Evolutionary conservation across 2,329 filamentous ascomycete genomes (phyloP).

Genomic region (Penicillium sp.): DNA sequence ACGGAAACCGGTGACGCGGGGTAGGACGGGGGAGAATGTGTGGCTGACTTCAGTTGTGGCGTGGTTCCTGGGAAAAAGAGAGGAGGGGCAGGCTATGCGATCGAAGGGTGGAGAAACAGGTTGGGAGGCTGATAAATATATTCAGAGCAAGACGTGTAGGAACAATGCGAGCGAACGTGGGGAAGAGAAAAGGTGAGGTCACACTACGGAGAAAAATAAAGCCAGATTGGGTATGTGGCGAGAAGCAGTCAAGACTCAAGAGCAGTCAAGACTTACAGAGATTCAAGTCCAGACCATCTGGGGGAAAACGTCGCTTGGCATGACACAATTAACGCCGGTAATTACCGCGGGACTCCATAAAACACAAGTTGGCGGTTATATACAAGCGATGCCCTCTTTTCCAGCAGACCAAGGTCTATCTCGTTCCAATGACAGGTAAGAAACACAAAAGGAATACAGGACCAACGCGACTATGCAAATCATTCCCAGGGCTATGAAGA

Average conservation of each 20-base stretch:
- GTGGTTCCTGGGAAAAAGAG: background rate
- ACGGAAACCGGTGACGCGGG: slow-evolving; percentile 21
- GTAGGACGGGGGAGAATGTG: slow-evolving; percentile 22
- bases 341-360: background rate
- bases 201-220: background rate
- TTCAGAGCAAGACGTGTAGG: background rate
- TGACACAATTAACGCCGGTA: slow-evolving; percentile 5
- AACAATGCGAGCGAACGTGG: background rate
- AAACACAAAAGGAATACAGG: background rate
- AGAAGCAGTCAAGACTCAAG: background rate
- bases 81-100: background rate
- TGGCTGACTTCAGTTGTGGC: slow-evolving; percentile 18
- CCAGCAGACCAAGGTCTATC: slow-evolving; percentile 5
- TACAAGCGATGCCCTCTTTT: background rate
- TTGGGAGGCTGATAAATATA: background rate
- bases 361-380: background rate
- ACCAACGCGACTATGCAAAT: slow-evolving; percentile 6
- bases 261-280: too few relatives aligned
- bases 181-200: background rate
- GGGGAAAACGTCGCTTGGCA: slow-evolving; percentile 29
- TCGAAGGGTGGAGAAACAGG: background rate
- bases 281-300: slow-evolving; percentile 22
- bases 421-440: background rate
- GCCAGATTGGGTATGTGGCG: slow-evolving; percentile 6
- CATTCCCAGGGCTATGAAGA: slow-evolving; percentile 9